phyloP scores from a whole-genome alignment of 805 yeast species.

The Candida anglica region DNA sequence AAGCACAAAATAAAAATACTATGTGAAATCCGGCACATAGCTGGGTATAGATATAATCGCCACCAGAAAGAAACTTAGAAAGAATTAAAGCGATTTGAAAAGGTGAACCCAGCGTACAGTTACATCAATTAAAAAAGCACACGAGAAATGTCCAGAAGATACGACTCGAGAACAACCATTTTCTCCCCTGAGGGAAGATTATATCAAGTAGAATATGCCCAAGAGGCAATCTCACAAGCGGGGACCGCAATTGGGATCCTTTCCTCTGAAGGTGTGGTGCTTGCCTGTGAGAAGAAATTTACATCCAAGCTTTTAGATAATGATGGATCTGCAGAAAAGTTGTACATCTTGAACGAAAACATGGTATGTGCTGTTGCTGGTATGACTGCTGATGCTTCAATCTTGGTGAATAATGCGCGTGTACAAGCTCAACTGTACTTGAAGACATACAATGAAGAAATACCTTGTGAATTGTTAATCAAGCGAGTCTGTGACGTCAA shows the following conservation, averaged over 20 bases:
- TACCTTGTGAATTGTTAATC: constrained; percentile 90
- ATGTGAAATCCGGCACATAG: no score
- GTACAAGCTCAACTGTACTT: constrained; percentile 78
- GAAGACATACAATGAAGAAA: constrained; percentile 83
- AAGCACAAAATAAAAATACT: no score
- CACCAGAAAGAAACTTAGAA: no score
- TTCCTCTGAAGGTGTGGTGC: constrained; percentile 81
- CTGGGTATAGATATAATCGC: no score
- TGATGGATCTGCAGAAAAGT: constrained; percentile 89
- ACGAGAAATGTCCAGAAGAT: constrained; percentile 94
- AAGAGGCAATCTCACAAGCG: constrained; percentile 83
- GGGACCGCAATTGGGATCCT: constrained; percentile 80
- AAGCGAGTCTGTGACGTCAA: constrained; percentile 87
- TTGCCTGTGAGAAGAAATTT: constrained; percentile 95
- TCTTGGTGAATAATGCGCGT: constrained; percentile 84
- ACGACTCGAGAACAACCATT: constrained; percentile 98
- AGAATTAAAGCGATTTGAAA: no score
- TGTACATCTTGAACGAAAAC: constrained; percentile 79
- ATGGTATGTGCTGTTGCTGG: constrained; percentile 96
- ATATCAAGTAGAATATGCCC: constrained; percentile 95
- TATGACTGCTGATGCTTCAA: constrained; percentile 94
- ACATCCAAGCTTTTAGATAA: constrained; percentile 90
- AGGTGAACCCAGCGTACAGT: no score
- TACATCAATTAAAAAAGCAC: no score
- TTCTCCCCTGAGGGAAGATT: constrained; percentile 98